Conservation (phyloP, 148 eudicot genomes). For the Arbutus unedo region DNA sequence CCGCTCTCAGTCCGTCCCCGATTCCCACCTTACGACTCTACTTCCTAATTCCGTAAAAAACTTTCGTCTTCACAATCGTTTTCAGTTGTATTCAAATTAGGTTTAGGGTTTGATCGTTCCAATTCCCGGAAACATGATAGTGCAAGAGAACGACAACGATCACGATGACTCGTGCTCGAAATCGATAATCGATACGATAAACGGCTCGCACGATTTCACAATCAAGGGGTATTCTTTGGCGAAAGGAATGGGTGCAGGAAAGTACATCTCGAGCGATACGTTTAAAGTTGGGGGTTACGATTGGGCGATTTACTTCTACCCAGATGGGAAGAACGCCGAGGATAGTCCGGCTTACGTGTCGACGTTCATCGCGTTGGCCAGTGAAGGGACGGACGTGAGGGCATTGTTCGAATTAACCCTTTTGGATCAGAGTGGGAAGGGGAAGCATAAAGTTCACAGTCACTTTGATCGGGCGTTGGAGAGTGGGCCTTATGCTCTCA, state of each 20-base stretch:
- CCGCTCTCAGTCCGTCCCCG: not conserved
- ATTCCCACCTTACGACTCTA: no score
- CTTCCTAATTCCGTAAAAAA: not conserved
- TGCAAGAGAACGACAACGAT: constrained; percentile 6
- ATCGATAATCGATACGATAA: constrained; percentile 70
- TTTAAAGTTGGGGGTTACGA: constrained; percentile 84
- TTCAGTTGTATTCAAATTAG: not conserved
- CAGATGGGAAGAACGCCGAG: constrained; percentile 87
- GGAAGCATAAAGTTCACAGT: constrained; percentile 83
- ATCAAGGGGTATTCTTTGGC: constrained; percentile 82
- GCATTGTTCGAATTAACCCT: constrained; percentile 83
- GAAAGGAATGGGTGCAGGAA: constrained; percentile 84
- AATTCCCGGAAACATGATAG: constrained; percentile 39
- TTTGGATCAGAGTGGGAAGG: constrained; percentile 70
- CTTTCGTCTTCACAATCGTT: not conserved
- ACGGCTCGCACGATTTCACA: constrained; percentile 77
- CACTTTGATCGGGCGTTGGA: constrained; percentile 84
- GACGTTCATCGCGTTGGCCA: constrained; percentile 78
- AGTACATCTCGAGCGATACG: constrained; percentile 64
- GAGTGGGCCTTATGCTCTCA: constrained; percentile 82
- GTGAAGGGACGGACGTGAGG: constrained; percentile 92
- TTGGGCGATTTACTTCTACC: constrained; percentile 93
- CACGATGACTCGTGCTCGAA: constrained; percentile 42
- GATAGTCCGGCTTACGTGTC: constrained; percentile 72
- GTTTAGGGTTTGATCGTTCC: constrained; percentile 19